A percentile compares a stretch with the other conserved stretches of the same genome.
These are phyloP conservation scores for Penicillium psychrosexuale DNA, from an alignment of 2,329 filamentous ascomycete genomes.

Conservation along the genomic window DNA sequence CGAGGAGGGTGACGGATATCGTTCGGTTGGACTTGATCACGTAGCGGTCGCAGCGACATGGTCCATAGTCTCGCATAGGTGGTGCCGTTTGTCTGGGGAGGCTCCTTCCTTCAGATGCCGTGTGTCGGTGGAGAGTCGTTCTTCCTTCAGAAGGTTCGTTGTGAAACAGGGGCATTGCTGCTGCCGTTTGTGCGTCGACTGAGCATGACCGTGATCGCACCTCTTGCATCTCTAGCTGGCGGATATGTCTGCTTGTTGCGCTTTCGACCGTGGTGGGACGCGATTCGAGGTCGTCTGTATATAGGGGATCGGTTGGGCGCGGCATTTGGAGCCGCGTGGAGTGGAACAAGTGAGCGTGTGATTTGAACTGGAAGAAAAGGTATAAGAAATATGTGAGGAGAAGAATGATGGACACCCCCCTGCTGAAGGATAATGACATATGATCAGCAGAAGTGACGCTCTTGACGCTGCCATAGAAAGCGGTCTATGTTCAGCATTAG, in stretches of 20 bases:
- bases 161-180: slow-evolving; percentile 6
- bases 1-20: slow-evolving; percentile 52
- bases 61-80: background rate
- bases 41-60: slow-evolving; percentile 2
- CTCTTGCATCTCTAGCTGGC: slow-evolving; percentile 13
- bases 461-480: slow-evolving; percentile 79
- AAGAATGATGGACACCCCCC: slow-evolving; percentile 46
- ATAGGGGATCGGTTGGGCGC: background rate
- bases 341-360: slow-evolving; percentile 1
- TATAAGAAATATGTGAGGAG: slow-evolving; percentile 2
- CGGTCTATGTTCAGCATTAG: slow-evolving; percentile 51
- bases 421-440: slow-evolving; percentile 73
- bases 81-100: background rate
- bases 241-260: background rate
- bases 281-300: slow-evolving; percentile 14
- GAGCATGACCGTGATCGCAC: slow-evolving; percentile 5
- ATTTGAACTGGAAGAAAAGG: slow-evolving; percentile 18
- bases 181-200: slow-evolving; percentile 1
- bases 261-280: background rate
- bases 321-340: background rate
- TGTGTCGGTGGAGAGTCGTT: background rate
- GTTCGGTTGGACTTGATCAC: background rate
- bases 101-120: background rate
- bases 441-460: slow-evolving; percentile 54
- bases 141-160: background rate